Percentiles rank a stretch among this genome's conserved stretches.
These are phyloP conservation scores for Linanthus parryae DNA, from an alignment of 148 eudicot species.

Conservation along the genomic window DNA sequence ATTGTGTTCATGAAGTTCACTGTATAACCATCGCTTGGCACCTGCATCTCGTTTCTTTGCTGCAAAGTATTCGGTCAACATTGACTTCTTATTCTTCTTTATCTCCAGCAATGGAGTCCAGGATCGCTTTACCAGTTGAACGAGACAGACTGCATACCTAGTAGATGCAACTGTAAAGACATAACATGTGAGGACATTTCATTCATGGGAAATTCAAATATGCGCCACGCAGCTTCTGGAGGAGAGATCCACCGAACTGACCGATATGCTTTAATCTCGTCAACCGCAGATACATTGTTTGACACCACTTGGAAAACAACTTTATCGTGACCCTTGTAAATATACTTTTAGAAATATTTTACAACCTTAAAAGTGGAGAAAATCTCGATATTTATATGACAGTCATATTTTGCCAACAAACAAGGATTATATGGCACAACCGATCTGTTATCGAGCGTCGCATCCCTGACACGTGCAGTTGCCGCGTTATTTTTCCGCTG, in stretches of 20 bases:
- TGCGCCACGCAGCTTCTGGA: neutral
- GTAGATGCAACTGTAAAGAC: neutral
- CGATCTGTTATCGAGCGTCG: neutral
- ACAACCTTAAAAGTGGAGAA: neutral
- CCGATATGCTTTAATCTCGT: neutral
- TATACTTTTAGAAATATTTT: constrained; percentile 1
- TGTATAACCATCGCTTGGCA: too few species aligned
- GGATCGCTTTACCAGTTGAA: neutral
- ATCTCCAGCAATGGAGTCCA: neutral
- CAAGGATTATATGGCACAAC: neutral
- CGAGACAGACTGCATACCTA: neutral
- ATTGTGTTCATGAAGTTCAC: too few species aligned
- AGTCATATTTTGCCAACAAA: neutral
- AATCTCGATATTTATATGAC: neutral
- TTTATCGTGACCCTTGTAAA: neutral
- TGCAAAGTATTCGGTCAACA: too few species aligned
- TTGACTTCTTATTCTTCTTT: too few species aligned
- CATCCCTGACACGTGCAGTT: neutral
- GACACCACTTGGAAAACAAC: neutral
- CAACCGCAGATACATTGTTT: neutral
- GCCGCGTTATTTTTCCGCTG: neutral
- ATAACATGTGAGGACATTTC: neutral
- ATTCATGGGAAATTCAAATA: neutral
- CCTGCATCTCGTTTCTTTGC: too few species aligned
- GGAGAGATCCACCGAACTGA: neutral